Evolutionary conservation across 2,329 filamentous ascomycete species (phyloP), one percentile per base, ranked within the genome.

Genomic region (Periconia macrospinosa): DNA sequence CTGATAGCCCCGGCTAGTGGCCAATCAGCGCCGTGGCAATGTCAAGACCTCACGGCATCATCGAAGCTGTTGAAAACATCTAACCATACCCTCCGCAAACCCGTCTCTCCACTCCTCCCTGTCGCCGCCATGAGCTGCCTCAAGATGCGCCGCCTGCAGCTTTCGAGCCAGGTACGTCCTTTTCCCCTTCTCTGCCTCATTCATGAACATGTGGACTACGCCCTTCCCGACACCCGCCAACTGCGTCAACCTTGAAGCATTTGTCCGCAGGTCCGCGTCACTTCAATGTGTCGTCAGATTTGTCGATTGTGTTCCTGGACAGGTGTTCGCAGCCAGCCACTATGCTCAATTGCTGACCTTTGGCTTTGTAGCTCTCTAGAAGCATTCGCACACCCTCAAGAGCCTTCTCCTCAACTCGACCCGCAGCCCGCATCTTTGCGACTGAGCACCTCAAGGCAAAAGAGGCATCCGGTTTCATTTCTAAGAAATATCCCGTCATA

Each of bases 401-500:
- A 78, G 81, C 86, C 56, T 97, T 99, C 79, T 96, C 93, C 58
- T 91, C 90, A 59, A 93, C 93, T 60, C 86, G 88, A 70, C 86
- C 90, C 63, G 88, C 86, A 68, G 90, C 91, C 71, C 87, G 89
- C 75, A 90, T 97, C 74, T 90, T 96, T 75, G 87, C 89, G 68
- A 93, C 89, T 77, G 85, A 87, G 66, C 90, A 91, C 63, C 83
- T 97, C 62, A 88, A 92, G 76, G 94, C 93, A 53, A 96, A 95
- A 82, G 92, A 97, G 81, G 92, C 92, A 30, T 90, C 90, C 59
- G 87, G 90, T 45, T 90, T 91, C 73, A 84, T 96, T 68, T 90
- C 87, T 77, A 88, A 83, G 77, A 94, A 96, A 79, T 97, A 99
- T 77, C 90, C 92, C 47, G 90, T 99, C 68, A 92, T 99, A 86